Conservation (phyloP, 2,329 filamentous ascomycete species). For the Penicillium sumatraense region DNA sequence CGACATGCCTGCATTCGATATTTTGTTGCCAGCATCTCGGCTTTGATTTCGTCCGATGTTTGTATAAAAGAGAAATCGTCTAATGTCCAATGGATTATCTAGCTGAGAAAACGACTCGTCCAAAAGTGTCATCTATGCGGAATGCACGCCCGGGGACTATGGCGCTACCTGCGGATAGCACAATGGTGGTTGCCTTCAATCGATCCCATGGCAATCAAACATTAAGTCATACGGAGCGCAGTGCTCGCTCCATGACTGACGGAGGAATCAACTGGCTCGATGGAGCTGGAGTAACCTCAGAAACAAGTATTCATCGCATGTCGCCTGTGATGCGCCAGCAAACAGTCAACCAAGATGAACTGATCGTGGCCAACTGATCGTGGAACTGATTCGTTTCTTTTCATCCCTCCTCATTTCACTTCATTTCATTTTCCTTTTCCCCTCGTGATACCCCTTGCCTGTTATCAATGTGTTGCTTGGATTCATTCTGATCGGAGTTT, state of each 20-base stretch:
- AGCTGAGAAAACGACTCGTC: constrained; percentile 6
- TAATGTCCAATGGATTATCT: constrained; percentile 16
- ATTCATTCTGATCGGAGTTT: background rate
- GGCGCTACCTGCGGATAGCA: constrained; percentile 41
- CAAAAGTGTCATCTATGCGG: background rate
- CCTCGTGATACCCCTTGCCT: background rate
- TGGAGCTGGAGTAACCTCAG: constrained; percentile 33
- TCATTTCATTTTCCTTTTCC: background rate
- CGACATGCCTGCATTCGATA: constrained; percentile 28
- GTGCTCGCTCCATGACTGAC: constrained; percentile 50
- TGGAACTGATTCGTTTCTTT: too few species aligned
- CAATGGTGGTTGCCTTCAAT: constrained; percentile 45
- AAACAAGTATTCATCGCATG: background rate
- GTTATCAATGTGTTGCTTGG: background rate
- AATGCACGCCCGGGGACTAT: constrained; percentile 34
- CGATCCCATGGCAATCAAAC: constrained; percentile 48
- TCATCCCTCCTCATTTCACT: too few species aligned
- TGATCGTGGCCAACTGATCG: background rate
- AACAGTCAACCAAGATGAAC: background rate
- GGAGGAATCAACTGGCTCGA: constrained; percentile 56
- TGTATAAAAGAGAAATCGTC: constrained; percentile 8
- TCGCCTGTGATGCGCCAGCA: constrained; percentile 1
- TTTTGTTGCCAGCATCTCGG: constrained; percentile 12
- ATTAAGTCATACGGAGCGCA: constrained; percentile 42
- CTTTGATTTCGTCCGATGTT: constrained; percentile 3